Evolutionary conservation across 2,329 filamentous ascomycete genomes (phyloP), one percentile per base, ranked within the genome.

Genomic region (Fusarium euwallaceae): DNA sequence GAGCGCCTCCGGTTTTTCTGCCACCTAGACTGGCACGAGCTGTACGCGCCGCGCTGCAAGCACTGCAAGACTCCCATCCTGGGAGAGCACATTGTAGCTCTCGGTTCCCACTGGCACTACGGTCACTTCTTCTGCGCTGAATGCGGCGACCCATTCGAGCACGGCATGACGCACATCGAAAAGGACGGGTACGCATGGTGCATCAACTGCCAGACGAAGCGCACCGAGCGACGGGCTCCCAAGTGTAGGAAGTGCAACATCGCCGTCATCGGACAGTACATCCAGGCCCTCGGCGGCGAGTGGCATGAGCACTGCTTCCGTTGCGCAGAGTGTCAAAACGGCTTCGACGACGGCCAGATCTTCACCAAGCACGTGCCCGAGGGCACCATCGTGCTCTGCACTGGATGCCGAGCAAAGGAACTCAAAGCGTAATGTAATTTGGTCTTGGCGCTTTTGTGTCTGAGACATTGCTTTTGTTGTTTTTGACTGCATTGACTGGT

Each of bases 81-180:
- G 76, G 95, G 95, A 48, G 95, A 98, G 83, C 95, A 98, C 76
- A 92, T 98, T 36, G 92, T 98, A 16, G 97, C 97, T 2, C 94
- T 97, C 66, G 97, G 97, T 1, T 91, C 92, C n/a, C 95, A 98
- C 84, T 99, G 95, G 94, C 97, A 99, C 82, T 94, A 94, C 63
- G 97, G 97, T 0, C 97, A 99, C 84, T 99, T 99, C 86, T 99
- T 99, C 89, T 99, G 97, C 81, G 97, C 97, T 48, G 95, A 99
- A 87, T 99, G 97, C 81, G 97, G 97, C 76, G 96, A 99, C 85
- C 96, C 97, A 0, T 99, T 99, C 81, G 94, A 88, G 75, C 87
- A 88, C 58, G 90, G 89, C 69, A 89, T 88, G 84, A 92, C 90
- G 55, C 91, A 92, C 79, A 92, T 99, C 65, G 97, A 99, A 82